phyloP scores from a whole-genome alignment of 352 stramenopile genomes.

The Pythium apleroticum region DNA sequence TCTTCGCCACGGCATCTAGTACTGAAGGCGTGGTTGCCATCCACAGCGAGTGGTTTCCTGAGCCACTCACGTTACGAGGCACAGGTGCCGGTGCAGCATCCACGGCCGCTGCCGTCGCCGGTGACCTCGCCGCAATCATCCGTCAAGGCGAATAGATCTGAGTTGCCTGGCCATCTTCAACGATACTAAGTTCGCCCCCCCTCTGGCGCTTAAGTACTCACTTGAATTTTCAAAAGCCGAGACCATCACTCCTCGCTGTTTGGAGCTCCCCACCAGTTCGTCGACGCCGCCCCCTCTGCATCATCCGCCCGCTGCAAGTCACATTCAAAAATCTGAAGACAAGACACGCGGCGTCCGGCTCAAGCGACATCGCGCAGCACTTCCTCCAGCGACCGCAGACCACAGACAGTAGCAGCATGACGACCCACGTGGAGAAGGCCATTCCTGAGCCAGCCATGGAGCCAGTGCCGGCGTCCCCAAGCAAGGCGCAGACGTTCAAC shows the following conservation, averaged over 20 bases:
- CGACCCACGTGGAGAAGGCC: conserved; percentile 48
- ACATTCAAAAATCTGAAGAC: conserved; percentile 23
- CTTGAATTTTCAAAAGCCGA: conserved; percentile 35
- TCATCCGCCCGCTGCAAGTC: conserved; percentile 6
- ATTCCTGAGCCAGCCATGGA: conserved; percentile 15
- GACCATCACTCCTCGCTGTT: conserved; percentile 22
- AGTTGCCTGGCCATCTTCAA: conserved; percentile 13
- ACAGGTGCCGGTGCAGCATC: conserved; percentile 61
- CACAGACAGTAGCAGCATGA: conserved; percentile 37
- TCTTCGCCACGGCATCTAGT: conserved; percentile 41
- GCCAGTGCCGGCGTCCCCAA: conserved; percentile 32
- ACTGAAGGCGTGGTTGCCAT: conserved; percentile 64
- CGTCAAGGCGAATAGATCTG: not conserved
- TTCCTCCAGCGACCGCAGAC: conserved; percentile 19
- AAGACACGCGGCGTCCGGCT: not conserved
- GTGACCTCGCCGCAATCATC: conserved; percentile 39
- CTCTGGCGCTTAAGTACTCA: conserved; percentile 15
- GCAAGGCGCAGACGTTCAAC: conserved; percentile 33
- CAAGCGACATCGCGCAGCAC: not conserved
- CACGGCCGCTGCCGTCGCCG: conserved; percentile 54
- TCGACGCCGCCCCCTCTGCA: conserved; percentile 2
- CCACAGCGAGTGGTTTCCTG: conserved; percentile 53
- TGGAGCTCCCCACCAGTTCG: not conserved
- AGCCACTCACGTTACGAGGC: conserved; percentile 56
- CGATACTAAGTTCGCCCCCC: not conserved